Conservation (phyloP, 2,329 filamentous ascomycete species). For the Pseudogymnoascus sp. region DNA sequence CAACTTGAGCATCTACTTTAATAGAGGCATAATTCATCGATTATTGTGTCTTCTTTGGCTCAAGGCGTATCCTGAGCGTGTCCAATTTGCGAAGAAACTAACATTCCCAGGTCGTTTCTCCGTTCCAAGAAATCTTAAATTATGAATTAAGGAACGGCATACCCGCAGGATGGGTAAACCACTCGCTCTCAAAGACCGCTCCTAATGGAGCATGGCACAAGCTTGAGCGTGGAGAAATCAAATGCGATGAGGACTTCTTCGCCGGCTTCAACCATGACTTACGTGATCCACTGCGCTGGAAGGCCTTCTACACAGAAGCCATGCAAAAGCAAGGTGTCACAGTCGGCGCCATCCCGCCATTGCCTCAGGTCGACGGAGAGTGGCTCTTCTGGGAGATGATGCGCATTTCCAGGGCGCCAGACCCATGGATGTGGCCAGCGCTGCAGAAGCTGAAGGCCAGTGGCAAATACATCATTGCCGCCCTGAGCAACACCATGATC, state of each 20-base stretch:
- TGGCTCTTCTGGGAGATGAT: constrained; percentile 91
- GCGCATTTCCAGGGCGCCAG: constrained; percentile 58
- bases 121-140: constrained; percentile 86
- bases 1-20: not conserved
- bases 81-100: not conserved
- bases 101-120: constrained; percentile 61
- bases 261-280: constrained; percentile 68
- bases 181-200: constrained; percentile 70
- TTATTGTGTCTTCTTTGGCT: not conserved
- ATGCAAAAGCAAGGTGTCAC: constrained; percentile 33
- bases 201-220: constrained; percentile 81
- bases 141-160: constrained; percentile 74
- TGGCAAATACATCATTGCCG: constrained; percentile 65
- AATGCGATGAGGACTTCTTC: constrained; percentile 70
- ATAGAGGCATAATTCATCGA: not conserved
- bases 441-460: constrained; percentile 59
- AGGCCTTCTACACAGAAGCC: constrained; percentile 49
- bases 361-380: constrained; percentile 70
- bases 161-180: constrained; percentile 85
- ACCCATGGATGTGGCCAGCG: constrained; percentile 85
- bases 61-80: not conserved
- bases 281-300: constrained; percentile 59
- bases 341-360: constrained; percentile 44
- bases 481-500: constrained; percentile 82
- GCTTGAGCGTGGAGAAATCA: constrained; percentile 76